Base-by-base conservation (phyloP, 2,329 filamentous ascomycete genomes). In the Trichoderma semiorbis region DNA sequence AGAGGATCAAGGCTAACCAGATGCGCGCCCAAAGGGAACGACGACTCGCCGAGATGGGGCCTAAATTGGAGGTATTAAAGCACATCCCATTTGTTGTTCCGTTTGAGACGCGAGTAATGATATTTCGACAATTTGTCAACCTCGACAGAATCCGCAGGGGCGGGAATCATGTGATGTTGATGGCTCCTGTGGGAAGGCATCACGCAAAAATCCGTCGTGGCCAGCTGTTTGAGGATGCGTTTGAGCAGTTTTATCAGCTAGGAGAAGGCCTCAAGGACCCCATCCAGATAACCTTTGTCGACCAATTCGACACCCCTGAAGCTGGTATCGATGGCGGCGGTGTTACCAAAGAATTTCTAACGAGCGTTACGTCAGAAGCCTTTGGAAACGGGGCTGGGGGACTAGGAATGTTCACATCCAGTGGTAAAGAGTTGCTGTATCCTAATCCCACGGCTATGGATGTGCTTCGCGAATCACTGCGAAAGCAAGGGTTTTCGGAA, bases 51-150 rank as follows among this genome's bases (percentile, higher is more conserved):
- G 88, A 92, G 16, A 90, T 97, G 73, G 93, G 92, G 0, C 95
- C 96, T 0, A 91, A 95, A 75, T 85, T 98, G 11, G 95, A 98
- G 78, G 93, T 99, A 6, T 82, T 99, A 65, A 92, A 96, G 75
- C 97, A 98, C 77, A 97, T 99, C 91, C 96, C 96, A 0, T 99
- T 98, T 79, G 93, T 95, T 75, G 96, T 99, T 58, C 96, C 95
- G 0, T 99, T 99, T 76, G 90, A 93, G 47, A 96, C 93, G 0
- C 87, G 96, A 61, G 96, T 99, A 5, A 90, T 94, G 78, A 95
- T 98, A 28, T 98, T 99, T 80, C 90, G 95, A 34, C 90, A 97
- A 78, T 98, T 98, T 76, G 93, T 98, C n/a, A 83, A 89, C 34
- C 85, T 95, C 5, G 96, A 99, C 80, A 77, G 76, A 30, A 28